A percentile compares a stretch with the other conserved stretches of the same genome.
Conservation (phyloP, 768 basidiomycete species). For the Lentinula detonsa region DNA sequence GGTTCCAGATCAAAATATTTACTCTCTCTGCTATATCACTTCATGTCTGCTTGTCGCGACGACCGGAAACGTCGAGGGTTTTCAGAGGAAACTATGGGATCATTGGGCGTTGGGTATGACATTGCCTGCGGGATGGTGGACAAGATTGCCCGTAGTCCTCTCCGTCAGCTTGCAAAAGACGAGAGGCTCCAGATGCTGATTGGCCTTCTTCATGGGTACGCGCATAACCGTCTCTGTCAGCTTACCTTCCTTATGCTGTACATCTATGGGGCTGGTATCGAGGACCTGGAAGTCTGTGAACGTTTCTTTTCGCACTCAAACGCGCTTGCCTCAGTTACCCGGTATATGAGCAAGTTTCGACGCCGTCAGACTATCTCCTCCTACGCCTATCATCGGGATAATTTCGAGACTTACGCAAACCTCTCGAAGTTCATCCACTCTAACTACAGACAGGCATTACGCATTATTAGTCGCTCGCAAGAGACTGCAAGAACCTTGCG, state of each 20-base stretch:
- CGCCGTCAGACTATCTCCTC: conserved; percentile 4
- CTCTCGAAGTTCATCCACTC: background rate
- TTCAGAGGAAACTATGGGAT: too few species aligned
- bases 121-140: conserved; percentile 17
- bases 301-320: background rate
- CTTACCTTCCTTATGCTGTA: background rate
- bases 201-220: background rate
- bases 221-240: background rate
- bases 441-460: conserved; percentile 13
- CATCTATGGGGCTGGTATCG: background rate
- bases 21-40: too few species aligned
- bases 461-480: background rate
- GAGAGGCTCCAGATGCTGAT: background rate
- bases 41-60: too few species aligned
- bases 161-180: background rate
- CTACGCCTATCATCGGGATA: background rate
- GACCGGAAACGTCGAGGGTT: too few species aligned
- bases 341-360: conserved; percentile 14
- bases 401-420: conserved; percentile 7
- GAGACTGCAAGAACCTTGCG: background rate
- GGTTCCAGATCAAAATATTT: too few species aligned
- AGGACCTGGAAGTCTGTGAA: background rate
- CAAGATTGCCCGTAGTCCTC: conserved; percentile 13
- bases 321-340: conserved; percentile 6
- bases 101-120: conserved; percentile 16